These are phyloP conservation scores for Solanum hybrid DNA, from an alignment of 305 asterid species.

Conservation along the genomic window DNA sequence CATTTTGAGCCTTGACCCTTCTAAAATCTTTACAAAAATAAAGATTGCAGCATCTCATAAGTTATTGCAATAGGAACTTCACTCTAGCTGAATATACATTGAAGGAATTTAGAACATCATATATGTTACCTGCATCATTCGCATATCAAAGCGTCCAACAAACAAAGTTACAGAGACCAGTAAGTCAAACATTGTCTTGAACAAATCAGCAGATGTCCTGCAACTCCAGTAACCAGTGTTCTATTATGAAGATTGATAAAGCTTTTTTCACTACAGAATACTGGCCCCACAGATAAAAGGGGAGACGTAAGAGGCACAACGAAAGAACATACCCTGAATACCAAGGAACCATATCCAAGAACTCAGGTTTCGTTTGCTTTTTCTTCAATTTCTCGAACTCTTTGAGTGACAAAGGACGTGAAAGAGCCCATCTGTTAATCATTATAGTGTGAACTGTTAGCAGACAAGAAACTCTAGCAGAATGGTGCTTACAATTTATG, in stretches of 20 bases:
- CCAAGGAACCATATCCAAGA: constrained; percentile 99
- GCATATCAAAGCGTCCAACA: constrained; percentile 99
- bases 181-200: constrained; percentile 95
- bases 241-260: constrained; percentile 6
- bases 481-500: not conserved
- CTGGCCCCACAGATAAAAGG: not conserved
- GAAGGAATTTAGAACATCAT: not conserved
- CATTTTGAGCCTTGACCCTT: not conserved
- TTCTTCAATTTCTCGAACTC: constrained; percentile 77
- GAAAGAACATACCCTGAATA: constrained; percentile 69
- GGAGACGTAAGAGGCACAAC: not conserved
- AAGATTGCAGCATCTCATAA: not conserved
- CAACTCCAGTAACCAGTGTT: constrained; percentile 17
- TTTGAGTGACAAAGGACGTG: constrained; percentile 81
- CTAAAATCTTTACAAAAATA: not conserved
- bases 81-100: not conserved
- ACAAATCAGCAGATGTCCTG: constrained; percentile 97
- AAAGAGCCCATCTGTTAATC: constrained; percentile 88
- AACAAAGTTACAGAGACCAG: constrained; percentile 94
- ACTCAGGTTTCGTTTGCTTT: constrained; percentile 90
- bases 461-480: not conserved
- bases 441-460: not conserved
- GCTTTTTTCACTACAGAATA: not conserved
- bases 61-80: not conserved
- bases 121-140: constrained; percentile 92